Conservation (phyloP, 495 filamentous ascomycete species). For the Penicillium nucicola region DNA sequence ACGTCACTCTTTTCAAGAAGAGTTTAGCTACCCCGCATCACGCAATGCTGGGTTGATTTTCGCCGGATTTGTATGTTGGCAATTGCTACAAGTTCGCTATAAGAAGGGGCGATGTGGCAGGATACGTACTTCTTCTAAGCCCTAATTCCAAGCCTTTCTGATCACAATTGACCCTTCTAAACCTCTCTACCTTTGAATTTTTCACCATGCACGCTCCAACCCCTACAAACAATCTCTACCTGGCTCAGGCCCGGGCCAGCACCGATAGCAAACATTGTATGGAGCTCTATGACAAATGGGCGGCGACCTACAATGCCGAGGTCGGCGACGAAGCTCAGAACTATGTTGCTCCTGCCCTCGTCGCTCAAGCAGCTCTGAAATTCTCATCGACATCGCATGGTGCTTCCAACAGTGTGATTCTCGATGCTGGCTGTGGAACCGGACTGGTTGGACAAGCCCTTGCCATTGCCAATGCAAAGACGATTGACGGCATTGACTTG, state of each 20-base stretch:
- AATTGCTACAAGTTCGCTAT: constrained; percentile 19
- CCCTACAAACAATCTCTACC: constrained; percentile 19
- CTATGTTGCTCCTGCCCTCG: constrained; percentile 39
- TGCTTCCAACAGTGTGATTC: constrained; percentile 22
- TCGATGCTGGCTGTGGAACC: constrained; percentile 50
- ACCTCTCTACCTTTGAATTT: background rate
- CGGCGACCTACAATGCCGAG: constrained; percentile 41
- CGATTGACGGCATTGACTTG: constrained; percentile 43
- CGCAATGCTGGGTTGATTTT: constrained; percentile 10
- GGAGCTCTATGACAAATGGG: constrained; percentile 46
- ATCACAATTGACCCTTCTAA: background rate
- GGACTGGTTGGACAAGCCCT: constrained; percentile 41
- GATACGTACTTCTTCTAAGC: background rate
- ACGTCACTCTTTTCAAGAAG: constrained; percentile 7
- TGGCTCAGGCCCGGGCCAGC: constrained; percentile 24
- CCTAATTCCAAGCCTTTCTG: background rate
- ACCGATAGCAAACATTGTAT: constrained; percentile 28
- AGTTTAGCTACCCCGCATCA: constrained; percentile 23
- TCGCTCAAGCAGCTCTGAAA: constrained; percentile 30
- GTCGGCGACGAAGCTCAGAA: constrained; percentile 33
- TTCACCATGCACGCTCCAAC: constrained; percentile 24
- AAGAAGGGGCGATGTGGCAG: constrained; percentile 10
- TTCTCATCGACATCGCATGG: constrained; percentile 16
- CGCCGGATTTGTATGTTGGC: background rate
- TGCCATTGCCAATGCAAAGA: constrained; percentile 19